Conservation (phyloP, 75 land plant genomes). For the Larix kaempferi region DNA sequence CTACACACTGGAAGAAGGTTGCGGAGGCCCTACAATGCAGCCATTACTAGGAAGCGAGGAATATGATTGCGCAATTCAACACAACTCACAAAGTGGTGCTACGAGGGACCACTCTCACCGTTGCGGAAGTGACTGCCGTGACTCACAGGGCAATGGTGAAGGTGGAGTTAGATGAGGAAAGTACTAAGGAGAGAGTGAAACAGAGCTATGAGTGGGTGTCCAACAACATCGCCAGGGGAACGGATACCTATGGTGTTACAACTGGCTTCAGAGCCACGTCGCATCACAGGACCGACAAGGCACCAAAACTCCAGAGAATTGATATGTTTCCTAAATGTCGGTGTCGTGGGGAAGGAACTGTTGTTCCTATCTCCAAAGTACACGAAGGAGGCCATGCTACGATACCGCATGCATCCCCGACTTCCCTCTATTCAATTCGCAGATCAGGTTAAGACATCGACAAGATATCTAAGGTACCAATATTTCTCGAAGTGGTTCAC, state of each 20-base stretch:
- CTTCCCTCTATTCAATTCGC: too few species aligned
- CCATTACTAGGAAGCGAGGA: slow-evolving; percentile 52
- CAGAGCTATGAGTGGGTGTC: slow-evolving; percentile 48
- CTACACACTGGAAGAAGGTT: slow-evolving; percentile 34
- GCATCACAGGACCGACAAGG: slow-evolving; percentile 50
- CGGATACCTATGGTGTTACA: slow-evolving; percentile 60
- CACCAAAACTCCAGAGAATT: slow-evolving; percentile 62
- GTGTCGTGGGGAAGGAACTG: slow-evolving; percentile 38
- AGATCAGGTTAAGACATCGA: too few species aligned
- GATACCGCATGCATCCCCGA: too few species aligned
- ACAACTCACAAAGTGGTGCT: slow-evolving; percentile 20
- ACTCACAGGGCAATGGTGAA: slow-evolving; percentile 26
- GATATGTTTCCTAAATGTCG: slow-evolving; percentile 66
- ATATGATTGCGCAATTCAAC: slow-evolving; percentile 40
- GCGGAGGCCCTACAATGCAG: slow-evolving; percentile 30
- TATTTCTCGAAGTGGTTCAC: too few species aligned
- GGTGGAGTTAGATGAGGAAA: slow-evolving; percentile 40
- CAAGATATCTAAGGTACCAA: too few species aligned
- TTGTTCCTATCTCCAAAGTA: slow-evolving; percentile 36
- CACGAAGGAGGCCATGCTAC: slow-evolving; percentile 40
- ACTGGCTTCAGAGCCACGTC: slow-evolving; percentile 69
- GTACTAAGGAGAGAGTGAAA: slow-evolving; percentile 39
- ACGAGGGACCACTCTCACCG: slow-evolving; percentile 40
- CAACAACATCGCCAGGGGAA: slow-evolving; percentile 36
- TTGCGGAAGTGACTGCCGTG: slow-evolving; percentile 47